A percentile compares a stretch with the other conserved stretches of the same genome.
Evolutionary conservation across 768 basidiomycete genomes (phyloP).

Genomic region (Boletus pseudo-olivaceus): DNA sequence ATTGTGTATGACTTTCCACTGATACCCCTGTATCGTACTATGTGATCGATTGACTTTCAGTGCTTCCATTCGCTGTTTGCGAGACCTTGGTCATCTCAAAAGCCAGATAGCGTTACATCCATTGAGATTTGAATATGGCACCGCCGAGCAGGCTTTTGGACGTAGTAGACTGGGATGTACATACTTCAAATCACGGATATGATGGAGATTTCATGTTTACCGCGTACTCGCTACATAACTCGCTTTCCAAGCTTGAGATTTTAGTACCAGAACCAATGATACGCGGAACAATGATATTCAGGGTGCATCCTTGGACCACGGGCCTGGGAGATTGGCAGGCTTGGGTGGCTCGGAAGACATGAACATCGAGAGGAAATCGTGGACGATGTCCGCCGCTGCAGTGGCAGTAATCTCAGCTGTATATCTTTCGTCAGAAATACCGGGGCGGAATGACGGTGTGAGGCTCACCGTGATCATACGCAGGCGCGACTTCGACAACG

Average conservation of each 20-base stretch:
- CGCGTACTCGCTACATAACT: not conserved
- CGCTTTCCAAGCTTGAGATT: not conserved
- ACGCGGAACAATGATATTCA: not conserved
- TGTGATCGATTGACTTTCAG: not conserved
- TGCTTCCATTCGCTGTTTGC: not conserved
- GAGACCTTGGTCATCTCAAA: not conserved
- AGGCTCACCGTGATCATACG: conserved; percentile 24
- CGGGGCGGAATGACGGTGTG: not conserved
- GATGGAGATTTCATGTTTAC: not conserved
- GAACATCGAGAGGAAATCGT: conserved; percentile 44
- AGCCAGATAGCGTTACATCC: not conserved
- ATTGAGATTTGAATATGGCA: not conserved
- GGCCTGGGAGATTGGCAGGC: conserved; percentile 8
- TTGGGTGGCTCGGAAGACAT: conserved; percentile 25
- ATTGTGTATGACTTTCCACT: conserved; percentile 6
- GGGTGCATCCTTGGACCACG: conserved; percentile 19
- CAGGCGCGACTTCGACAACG: conserved; percentile 26
- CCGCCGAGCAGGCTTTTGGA: conserved; percentile 36
- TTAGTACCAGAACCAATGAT: not conserved
- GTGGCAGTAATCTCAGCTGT: conserved; percentile 40
- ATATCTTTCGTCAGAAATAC: conserved; percentile 5
- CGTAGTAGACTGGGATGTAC: conserved; percentile 31
- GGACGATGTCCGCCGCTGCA: conserved; percentile 43
- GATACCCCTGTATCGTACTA: conserved; percentile 27
- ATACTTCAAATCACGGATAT: not conserved